These are phyloP conservation scores for Cornus kousa DNA, from an alignment of 148 eudicot species.

Conservation along the genomic window DNA sequence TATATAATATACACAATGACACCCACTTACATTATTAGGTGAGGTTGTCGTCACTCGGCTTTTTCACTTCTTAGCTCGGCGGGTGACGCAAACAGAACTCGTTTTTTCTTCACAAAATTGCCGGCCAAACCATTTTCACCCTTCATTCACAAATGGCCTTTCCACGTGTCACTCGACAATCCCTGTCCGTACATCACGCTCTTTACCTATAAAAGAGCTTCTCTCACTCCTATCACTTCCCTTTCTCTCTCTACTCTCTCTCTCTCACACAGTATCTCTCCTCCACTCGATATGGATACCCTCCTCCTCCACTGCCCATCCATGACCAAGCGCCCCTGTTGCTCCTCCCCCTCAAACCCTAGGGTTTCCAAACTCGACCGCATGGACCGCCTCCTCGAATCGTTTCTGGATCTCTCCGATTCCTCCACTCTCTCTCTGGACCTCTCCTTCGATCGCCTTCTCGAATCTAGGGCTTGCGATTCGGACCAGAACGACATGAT, in stretches of 20 bases:
- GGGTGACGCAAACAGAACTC: background rate
- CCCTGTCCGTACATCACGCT: slow-evolving; percentile 6
- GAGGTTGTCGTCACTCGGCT: too few relatives aligned
- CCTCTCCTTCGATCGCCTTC: slow-evolving; percentile 37
- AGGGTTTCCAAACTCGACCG: slow-evolving; percentile 15
- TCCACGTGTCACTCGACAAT: slow-evolving; percentile 4
- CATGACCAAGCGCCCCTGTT: slow-evolving; percentile 43
- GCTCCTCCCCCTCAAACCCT: slow-evolving; percentile 17
- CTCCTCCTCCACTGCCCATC: slow-evolving; percentile 22
- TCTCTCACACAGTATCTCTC: slow-evolving; percentile 17
- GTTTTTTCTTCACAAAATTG: background rate
- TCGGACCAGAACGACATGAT: slow-evolving; percentile 38
- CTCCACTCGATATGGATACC: slow-evolving; percentile 29
- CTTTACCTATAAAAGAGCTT: too few relatives aligned
- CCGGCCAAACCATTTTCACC: too few relatives aligned
- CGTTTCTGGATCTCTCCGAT: slow-evolving; percentile 35
- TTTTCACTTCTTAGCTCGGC: too few relatives aligned
- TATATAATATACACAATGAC: too few relatives aligned
- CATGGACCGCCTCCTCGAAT: slow-evolving; percentile 38
- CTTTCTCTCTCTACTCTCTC: background rate
- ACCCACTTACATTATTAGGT: too few relatives aligned
- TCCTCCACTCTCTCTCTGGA: slow-evolving; percentile 33
- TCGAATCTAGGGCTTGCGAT: slow-evolving; percentile 44
- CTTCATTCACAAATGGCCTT: background rate
- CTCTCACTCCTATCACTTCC: too few relatives aligned